A percentile compares a stretch with the other conserved stretches of the same genome.
These are phyloP conservation scores for Spinellus fusiger DNA, from an alignment of 192 early-diverging fungal species.

Conservation along the genomic window DNA sequence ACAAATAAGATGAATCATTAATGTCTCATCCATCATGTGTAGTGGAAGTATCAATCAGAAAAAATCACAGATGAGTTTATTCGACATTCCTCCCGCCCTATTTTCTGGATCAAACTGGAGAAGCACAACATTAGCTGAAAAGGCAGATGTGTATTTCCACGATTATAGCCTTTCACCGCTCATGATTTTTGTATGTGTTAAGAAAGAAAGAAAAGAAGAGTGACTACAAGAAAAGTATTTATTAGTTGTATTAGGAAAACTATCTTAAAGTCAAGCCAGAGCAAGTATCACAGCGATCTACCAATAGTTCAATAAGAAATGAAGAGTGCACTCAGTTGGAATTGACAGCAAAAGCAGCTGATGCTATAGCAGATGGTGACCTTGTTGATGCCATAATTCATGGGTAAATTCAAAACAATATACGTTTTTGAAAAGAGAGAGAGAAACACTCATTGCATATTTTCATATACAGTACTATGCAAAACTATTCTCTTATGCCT, in stretches of 20 bases:
- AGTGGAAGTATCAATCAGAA: conserved; percentile 31
- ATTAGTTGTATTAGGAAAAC: conserved; percentile 19
- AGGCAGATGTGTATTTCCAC: conserved; percentile 85
- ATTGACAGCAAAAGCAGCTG: conserved; percentile 73
- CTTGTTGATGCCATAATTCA: conserved; percentile 70
- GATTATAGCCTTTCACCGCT: conserved; percentile 84
- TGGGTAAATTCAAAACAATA: conserved; percentile 36
- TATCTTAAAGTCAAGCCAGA: conserved; percentile 26
- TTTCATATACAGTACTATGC: conserved; percentile 45
- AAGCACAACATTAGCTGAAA: conserved; percentile 54
- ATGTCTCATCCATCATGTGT: neutral
- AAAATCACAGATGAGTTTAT: conserved; percentile 47
- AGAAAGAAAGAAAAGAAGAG: too few relatives aligned
- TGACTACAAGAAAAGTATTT: neutral
- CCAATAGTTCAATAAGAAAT: neutral
- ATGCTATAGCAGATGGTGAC: conserved; percentile 79
- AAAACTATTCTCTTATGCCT: conserved; percentile 92
- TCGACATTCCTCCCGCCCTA: conserved; percentile 67
- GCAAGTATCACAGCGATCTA: neutral
- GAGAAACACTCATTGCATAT: neutral
- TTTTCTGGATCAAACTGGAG: conserved; percentile 44
- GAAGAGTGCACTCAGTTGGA: conserved; percentile 46
- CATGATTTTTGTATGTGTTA: conserved; percentile 79
- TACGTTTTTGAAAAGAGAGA: neutral
- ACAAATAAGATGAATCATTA: neutral